phyloP scores from a whole-genome alignment of 768 basidiomycete genomes.

The Rhodosporidiobolus sp. region DNA sequence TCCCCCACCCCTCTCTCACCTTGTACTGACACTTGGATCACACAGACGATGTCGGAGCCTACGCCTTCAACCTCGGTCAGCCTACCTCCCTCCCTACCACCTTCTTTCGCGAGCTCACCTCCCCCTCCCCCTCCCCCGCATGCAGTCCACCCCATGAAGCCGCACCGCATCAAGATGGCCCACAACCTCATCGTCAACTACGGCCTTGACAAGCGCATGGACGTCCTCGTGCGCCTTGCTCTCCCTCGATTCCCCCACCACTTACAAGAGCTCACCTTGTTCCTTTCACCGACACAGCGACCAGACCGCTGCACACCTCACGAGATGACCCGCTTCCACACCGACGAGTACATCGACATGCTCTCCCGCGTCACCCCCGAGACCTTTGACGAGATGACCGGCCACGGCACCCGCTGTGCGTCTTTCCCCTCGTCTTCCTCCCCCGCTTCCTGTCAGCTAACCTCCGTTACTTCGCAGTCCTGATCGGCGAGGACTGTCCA shows the following conservation, averaged over 20 bases:
- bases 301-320: slow-evolving; percentile 68
- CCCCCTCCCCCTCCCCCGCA: neutral
- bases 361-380: slow-evolving; percentile 89
- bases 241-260: neutral
- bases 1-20: neutral
- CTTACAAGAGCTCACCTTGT: neutral
- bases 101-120: no score
- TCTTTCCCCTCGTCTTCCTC: slow-evolving; percentile 19
- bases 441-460: neutral
- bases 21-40: neutral
- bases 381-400: slow-evolving; percentile 78
- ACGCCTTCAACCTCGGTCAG: slow-evolving; percentile 39
- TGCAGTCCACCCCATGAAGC: slow-evolving; percentile 89
- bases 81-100: neutral
- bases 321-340: slow-evolving; percentile 86
- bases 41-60: slow-evolving; percentile 36
- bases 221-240: slow-evolving; percentile 66
- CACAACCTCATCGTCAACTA: slow-evolving; percentile 89
- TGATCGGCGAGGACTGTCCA: slow-evolving; percentile 89
- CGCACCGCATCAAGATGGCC: slow-evolving; percentile 87
- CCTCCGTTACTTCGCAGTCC: slow-evolving; percentile 47
- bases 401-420: slow-evolving; percentile 79
- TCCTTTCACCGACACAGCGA: slow-evolving; percentile 52
- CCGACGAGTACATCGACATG: slow-evolving; percentile 10
- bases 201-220: slow-evolving; percentile 90